Percentiles rank a stretch among this genome's conserved stretches.
Conservation (phyloP, 1,284 basidiomycete genomes). For the Albatrellus sp. region DNA sequence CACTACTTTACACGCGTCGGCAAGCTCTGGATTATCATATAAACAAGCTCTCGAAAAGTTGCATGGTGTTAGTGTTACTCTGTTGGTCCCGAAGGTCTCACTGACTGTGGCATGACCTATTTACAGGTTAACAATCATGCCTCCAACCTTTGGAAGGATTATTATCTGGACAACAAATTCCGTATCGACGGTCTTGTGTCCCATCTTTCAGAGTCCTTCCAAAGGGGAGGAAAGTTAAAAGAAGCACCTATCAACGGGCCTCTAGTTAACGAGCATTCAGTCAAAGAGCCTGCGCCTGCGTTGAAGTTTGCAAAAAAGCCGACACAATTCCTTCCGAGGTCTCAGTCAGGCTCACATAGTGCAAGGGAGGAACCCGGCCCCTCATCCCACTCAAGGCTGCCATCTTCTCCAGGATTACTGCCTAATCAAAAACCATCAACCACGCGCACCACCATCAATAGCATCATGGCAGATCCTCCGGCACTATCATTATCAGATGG, state of each 20-base stretch:
- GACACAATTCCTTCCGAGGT: slow-evolving; percentile 1
- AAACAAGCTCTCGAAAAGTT: slow-evolving; percentile 29
- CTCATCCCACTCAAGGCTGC: slow-evolving; percentile 8
- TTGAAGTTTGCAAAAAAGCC: slow-evolving; percentile 36
- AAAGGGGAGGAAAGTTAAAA: neutral
- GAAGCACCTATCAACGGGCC: neutral
- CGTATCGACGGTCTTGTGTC: slow-evolving; percentile 40
- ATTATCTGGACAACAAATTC: slow-evolving; percentile 53
- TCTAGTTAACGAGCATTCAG: neutral
- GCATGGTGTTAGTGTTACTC: slow-evolving; percentile 24
- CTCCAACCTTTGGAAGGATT: slow-evolving; percentile 53
- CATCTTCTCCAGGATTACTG: neutral
- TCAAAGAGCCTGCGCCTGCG: neutral
- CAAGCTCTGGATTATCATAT: slow-evolving; percentile 23
- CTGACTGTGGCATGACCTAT: slow-evolving; percentile 1
- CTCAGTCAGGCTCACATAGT: neutral
- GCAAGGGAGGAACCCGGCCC: slow-evolving; percentile 8
- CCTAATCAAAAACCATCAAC: neutral
- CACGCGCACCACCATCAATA: neutral
- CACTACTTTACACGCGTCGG: slow-evolving; percentile 25
- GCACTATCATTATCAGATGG: neutral
- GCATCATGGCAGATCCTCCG: neutral
- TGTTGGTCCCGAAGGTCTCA: slow-evolving; percentile 3
- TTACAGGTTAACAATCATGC: slow-evolving; percentile 30
- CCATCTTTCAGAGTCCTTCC: slow-evolving; percentile 11